Percentiles rank a stretch among this genome's conserved stretches.
Conservation (phyloP, 257 asterid genomes). For the Solanum sitiens region DNA sequence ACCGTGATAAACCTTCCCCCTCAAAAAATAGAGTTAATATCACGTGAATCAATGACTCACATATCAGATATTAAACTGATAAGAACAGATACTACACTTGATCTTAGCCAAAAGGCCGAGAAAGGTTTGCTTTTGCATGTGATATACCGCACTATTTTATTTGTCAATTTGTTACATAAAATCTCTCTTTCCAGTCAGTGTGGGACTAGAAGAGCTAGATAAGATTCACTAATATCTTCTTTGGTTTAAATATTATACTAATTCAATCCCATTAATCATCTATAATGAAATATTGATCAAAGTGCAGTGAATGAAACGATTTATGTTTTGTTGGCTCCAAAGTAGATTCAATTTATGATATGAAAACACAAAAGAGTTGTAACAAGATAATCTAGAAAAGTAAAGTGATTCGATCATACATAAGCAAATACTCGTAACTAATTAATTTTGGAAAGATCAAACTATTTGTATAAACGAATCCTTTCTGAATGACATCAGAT, state of each 20-base stretch:
- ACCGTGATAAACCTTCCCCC: too few relatives aligned
- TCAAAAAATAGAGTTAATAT: too few relatives aligned
- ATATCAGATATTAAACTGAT: constrained; percentile 17
- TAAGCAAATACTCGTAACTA: neutral
- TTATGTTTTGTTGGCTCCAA: neutral
- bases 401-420: too few relatives aligned
- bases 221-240: neutral
- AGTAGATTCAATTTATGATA: too few relatives aligned
- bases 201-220: too few relatives aligned
- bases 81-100: constrained; percentile 31
- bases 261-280: neutral
- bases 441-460: neutral
- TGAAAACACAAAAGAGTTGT: too few relatives aligned
- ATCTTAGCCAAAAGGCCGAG: constrained; percentile 34
- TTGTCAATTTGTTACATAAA: too few relatives aligned
- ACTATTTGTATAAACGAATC: neutral
- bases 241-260: neutral
- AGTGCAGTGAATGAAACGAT: neutral
- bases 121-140: constrained; percentile 7
- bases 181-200: too few relatives aligned
- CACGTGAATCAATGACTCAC: too few relatives aligned
- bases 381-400: too few relatives aligned
- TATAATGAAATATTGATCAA: neutral
- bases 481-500: neutral
- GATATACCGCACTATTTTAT: too few relatives aligned